Base-by-base conservation (phyloP, 805 yeast genomes). In the Priceomyces melissophilus region DNA sequence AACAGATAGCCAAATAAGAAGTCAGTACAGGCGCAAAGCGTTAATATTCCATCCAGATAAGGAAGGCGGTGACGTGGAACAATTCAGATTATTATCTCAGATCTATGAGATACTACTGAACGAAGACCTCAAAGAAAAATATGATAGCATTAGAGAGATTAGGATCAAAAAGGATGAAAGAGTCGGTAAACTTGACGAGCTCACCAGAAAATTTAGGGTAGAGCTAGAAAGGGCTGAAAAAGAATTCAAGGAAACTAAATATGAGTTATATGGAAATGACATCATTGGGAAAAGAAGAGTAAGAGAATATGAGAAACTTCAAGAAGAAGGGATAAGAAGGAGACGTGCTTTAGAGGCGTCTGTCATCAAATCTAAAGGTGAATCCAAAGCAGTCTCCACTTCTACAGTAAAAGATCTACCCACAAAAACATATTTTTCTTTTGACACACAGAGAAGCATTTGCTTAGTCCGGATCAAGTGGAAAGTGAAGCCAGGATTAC, bases 41-140 rank as follows among this genome's bases (percentile, higher is more conserved):
- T 57, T 69, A 14, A 35, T 44, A 14, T 63, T 52, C 44, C 75
- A 70, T 44, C 75, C 75, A 5, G 75, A 70, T 47, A 70, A 69
- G 47, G 61, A 62, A 45, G 44, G 54, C 9, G 45, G 54, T 12
- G 52, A 57, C 2, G 60, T 49, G 30, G 63, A 62, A 1, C 54
- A 59, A 42, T 69, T 69, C 50, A 63, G 63, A 30, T 35, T 57
- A 10, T 48, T 65, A 37, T 50, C 64, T 6, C 50, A 54, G 28
- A 52, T 60, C 4, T 58, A 67, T 52, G 60, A 63, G 31, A 60
- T 69, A 11, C 54, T 69, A 25, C 50, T 55, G 6, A 49, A 56
- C 37, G 56, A 56, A 0, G 38, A 16, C 3, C 47, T 62, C 12
- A 51, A 64, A 33, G 16, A 17, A 10, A 53, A 60, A 30, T 69